Conservation (phyloP, 768 basidiomycete species). For the Clathrus columnatus region DNA sequence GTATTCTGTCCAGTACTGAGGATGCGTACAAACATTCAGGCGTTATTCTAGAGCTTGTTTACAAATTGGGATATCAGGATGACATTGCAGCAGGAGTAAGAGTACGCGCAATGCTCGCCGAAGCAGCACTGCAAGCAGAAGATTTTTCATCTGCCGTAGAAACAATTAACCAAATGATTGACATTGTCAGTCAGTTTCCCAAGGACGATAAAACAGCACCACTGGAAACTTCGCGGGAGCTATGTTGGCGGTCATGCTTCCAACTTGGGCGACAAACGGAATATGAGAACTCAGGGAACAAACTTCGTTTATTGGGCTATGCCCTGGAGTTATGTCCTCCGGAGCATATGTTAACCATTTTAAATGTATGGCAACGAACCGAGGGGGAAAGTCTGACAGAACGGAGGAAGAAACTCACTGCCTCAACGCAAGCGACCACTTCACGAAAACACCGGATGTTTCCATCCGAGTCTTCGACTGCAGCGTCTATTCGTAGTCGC, state of each 20-base stretch:
- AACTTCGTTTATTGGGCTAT: constrained; percentile 63
- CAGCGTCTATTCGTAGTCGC: constrained; percentile 30
- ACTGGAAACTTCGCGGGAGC: constrained; percentile 52
- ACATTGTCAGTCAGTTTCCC: constrained; percentile 41
- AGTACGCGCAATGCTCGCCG: constrained; percentile 82
- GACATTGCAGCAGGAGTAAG: constrained; percentile 74
- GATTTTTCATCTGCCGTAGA: constrained; percentile 73
- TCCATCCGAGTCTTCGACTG: constrained; percentile 47
- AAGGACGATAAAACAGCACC: constrained; percentile 33
- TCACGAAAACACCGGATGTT: constrained; percentile 6
- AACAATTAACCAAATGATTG: constrained; percentile 63
- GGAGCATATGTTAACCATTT: constrained; percentile 69
- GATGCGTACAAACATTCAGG: constrained; percentile 90
- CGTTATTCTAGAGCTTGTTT: constrained; percentile 81
- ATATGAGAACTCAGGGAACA: constrained; percentile 57
- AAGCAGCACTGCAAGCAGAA: constrained; percentile 73
- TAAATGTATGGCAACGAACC: constrained; percentile 65
- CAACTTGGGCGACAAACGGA: constrained; percentile 79
- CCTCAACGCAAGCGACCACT: constrained; percentile 1
- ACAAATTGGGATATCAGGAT: constrained; percentile 74
- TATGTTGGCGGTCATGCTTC: constrained; percentile 87
- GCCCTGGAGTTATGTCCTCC: constrained; percentile 83
- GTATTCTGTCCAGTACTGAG: constrained; percentile 72
- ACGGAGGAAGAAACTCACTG: constrained; percentile 31
- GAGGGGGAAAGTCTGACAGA: constrained; percentile 55